These are phyloP conservation scores for Pseudopithomyces maydicus DNA, from an alignment of 2,329 filamentous ascomycete genomes.

Conservation along the genomic window DNA sequence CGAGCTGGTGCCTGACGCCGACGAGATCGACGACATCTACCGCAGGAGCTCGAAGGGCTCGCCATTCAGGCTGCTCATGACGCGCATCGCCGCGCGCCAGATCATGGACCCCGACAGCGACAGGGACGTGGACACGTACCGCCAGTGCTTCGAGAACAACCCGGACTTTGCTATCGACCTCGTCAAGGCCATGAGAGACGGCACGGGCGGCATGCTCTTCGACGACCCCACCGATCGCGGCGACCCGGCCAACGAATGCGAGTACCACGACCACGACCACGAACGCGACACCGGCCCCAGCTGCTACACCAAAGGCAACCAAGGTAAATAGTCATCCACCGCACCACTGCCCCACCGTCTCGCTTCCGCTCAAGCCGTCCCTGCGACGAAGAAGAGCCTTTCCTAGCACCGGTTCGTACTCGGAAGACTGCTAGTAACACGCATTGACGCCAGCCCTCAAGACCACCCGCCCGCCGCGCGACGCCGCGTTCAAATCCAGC, in stretches of 20 bases:
- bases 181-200: conserved; percentile 56
- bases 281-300: conserved; percentile 54
- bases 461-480: conserved; percentile 28
- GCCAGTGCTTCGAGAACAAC: conserved; percentile 55
- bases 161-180: conserved; percentile 60
- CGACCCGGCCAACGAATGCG: conserved; percentile 53
- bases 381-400: conserved; percentile 19
- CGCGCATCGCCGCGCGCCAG: conserved; percentile 60
- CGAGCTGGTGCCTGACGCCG: conserved; percentile 58
- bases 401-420: conserved; percentile 20
- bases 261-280: conserved; percentile 60
- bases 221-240: conserved; percentile 55
- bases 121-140: conserved; percentile 56
- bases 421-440: conserved; percentile 37
- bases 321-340: conserved; percentile 39
- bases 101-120: conserved; percentile 61
- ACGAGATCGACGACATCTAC: conserved; percentile 61
- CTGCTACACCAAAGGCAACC: conserved; percentile 43
- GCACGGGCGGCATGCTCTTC: conserved; percentile 57
- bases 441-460: conserved; percentile 43
- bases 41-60: conserved; percentile 50
- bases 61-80: conserved; percentile 57
- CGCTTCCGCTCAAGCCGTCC: conserved; percentile 19
- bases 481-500: conserved; percentile 29
- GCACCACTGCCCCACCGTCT: conserved; percentile 8